phyloP scores from a whole-genome alignment of 2,329 filamentous ascomycete genomes.

The Aspergillus ruber region DNA sequence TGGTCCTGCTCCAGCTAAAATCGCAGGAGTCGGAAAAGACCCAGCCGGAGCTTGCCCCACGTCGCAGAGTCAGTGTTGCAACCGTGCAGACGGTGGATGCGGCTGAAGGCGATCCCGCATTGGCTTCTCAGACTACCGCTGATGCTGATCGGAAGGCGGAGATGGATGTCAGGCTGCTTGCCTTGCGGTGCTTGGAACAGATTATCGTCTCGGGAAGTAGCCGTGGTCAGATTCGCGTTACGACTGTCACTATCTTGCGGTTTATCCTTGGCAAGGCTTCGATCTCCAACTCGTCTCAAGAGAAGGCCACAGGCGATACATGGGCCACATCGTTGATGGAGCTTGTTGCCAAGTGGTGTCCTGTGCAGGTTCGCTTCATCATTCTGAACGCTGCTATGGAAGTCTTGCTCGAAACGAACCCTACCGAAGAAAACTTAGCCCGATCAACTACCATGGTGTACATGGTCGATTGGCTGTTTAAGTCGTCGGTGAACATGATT shows the following conservation, averaged over 20 bases:
- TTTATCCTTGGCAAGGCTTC: conserved; percentile 60
- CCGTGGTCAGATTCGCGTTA: conserved; percentile 70
- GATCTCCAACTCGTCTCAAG: conserved; percentile 41
- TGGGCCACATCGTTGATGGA: conserved; percentile 82
- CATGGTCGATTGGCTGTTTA: conserved; percentile 74
- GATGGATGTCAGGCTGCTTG: conserved; percentile 77
- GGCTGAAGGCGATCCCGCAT: conserved; percentile 58
- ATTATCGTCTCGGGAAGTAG: conserved; percentile 75
- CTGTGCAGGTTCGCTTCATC: conserved; percentile 88
- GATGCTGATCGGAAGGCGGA: conserved; percentile 88
- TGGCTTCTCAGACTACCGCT: conserved; percentile 68
- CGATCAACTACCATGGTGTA: conserved; percentile 69
- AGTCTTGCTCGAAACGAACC: conserved; percentile 59
- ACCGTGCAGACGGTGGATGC: conserved; percentile 69
- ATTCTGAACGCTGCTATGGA: conserved; percentile 81
- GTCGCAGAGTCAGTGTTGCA: conserved; percentile 69
- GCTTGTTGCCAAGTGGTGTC: conserved; percentile 76
- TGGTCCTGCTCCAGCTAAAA: conserved; percentile 62
- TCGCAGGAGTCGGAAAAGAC: conserved; percentile 62
- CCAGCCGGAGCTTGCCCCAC: conserved; percentile 57
- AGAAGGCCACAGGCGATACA: conserved; percentile 47
- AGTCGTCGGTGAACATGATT: conserved; percentile 87
- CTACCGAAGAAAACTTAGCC: conserved; percentile 64
- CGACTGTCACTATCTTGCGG: conserved; percentile 65
- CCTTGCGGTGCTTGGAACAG: conserved; percentile 77